Conservation (phyloP, 768 basidiomycete species). For the Suillus luteus region DNA sequence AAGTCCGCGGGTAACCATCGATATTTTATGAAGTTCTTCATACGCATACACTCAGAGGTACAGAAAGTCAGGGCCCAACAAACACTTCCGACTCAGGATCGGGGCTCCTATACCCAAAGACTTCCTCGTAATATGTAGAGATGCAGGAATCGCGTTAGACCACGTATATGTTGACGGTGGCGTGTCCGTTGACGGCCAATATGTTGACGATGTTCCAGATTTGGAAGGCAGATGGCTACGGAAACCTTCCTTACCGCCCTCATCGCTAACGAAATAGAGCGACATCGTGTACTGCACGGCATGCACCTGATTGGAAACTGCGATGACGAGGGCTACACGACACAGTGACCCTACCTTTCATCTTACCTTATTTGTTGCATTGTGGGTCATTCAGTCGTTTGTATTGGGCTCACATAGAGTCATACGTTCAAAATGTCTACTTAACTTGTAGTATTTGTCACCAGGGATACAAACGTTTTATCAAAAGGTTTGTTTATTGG, state of each 20-base stretch:
- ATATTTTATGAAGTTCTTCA: conserved; percentile 12
- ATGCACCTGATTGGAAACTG: conserved; percentile 1
- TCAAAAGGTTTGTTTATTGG: not conserved
- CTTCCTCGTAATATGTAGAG: conserved; percentile 52
- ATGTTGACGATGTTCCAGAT: conserved; percentile 38
- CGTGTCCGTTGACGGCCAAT: conserved; percentile 45
- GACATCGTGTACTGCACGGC: conserved; percentile 5
- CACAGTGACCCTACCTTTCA: conserved; percentile 1
- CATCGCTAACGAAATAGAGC: not conserved
- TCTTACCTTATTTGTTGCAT: not conserved
- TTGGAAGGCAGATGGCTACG: conserved; percentile 41
- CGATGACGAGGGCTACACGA: not conserved
- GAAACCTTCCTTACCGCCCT: not conserved
- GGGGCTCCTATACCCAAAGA: conserved; percentile 58
- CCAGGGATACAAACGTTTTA: not conserved
- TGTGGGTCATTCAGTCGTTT: not conserved
- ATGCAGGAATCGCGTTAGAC: conserved; percentile 45
- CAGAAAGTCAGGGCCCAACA: conserved; percentile 42
- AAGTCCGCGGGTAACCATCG: conserved; percentile 24
- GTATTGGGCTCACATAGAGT: not conserved
- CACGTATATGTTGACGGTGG: conserved; percentile 44
- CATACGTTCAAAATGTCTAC: not conserved
- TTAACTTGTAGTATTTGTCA: not conserved
- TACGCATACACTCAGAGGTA: conserved; percentile 46
- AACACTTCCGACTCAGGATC: conserved; percentile 54